Percentiles rank a stretch among this genome's conserved stretches.
Evolutionary conservation across 73 alveolate genomes (phyloP).

Genomic region (Uronychia setigera): DNA sequence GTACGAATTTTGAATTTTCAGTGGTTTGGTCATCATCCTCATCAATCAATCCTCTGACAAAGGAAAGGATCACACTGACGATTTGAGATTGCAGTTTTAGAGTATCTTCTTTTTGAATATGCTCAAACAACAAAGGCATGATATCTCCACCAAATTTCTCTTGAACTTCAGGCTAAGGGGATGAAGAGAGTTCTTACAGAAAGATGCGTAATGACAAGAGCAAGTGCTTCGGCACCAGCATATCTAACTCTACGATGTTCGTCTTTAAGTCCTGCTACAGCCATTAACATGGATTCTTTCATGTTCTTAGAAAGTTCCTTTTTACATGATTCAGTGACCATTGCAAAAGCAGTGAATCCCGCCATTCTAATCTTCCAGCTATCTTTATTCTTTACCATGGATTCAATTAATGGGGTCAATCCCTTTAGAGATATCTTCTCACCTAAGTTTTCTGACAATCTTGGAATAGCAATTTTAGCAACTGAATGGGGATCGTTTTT

Average conservation of each 20-base stretch:
- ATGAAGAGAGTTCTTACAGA: constrained; percentile 14
- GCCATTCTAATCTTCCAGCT: constrained; percentile 64
- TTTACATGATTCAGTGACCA: constrained; percentile 72
- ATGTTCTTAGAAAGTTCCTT: constrained; percentile 56
- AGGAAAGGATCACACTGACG: constrained; percentile 59
- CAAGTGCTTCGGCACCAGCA: constrained; percentile 65
- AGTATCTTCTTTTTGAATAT: constrained; percentile 58
- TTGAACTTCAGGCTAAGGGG: constrained; percentile 66
- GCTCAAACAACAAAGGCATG: constrained; percentile 55
- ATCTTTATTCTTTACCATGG: constrained; percentile 40
- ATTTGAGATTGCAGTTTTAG: constrained; percentile 67
- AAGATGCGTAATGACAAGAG: constrained; percentile 66
- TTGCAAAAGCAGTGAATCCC: constrained; percentile 64
- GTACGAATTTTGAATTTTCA: constrained; percentile 47
- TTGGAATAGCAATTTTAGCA: constrained; percentile 60
- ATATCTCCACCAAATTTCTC: constrained; percentile 66
- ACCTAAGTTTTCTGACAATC: constrained; percentile 73
- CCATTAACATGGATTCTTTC: constrained; percentile 69
- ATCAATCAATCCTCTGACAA: constrained; percentile 69
- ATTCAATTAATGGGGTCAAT: constrained; percentile 52
- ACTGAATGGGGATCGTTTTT: constrained; percentile 67
- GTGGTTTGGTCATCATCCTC: constrained; percentile 24
- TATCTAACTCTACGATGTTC: constrained; percentile 79
- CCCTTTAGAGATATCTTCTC: constrained; percentile 61
- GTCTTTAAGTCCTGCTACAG: constrained; percentile 67